Conservation (phyloP, 768 basidiomycete species). For the Mycena pura region DNA sequence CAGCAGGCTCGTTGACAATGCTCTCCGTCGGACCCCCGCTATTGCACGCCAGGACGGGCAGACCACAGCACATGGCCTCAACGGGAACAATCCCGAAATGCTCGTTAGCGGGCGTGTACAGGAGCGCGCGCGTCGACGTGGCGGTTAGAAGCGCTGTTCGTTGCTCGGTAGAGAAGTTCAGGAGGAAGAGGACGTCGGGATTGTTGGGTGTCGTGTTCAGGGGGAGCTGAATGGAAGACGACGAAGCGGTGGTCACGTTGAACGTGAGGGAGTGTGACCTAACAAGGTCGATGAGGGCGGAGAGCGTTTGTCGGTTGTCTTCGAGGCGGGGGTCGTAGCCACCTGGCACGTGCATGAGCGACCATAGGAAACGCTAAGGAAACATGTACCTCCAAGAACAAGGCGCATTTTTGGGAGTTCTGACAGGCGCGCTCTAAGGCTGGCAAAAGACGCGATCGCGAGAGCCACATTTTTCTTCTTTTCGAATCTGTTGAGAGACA, state of each 20-base stretch:
- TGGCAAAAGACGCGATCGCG: conserved; percentile 80
- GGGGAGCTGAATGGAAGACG: conserved; percentile 40
- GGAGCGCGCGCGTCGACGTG: conserved; percentile 69
- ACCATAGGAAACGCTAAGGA: neutral
- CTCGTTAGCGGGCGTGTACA: conserved; percentile 95
- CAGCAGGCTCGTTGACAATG: conserved; percentile 46
- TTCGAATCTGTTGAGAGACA: conserved; percentile 95
- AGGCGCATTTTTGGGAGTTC: conserved; percentile 59
- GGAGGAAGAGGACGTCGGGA: conserved; percentile 83
- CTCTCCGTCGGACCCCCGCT: conserved; percentile 93
- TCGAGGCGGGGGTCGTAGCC: conserved; percentile 89
- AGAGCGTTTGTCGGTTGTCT: conserved; percentile 81
- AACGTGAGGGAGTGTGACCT: conserved; percentile 44
- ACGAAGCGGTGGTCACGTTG: conserved; percentile 1
- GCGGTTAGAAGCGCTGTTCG: conserved; percentile 80
- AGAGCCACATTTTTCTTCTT: conserved; percentile 90
- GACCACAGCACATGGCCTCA: conserved; percentile 91
- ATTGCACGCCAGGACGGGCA: conserved; percentile 89
- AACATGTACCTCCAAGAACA: conserved; percentile 66
- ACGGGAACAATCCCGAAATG: conserved; percentile 98
- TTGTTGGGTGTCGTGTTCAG: conserved; percentile 43
- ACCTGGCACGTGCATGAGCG: conserved; percentile 50
- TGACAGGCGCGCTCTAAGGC: conserved; percentile 44
- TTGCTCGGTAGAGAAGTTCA: conserved; percentile 88
- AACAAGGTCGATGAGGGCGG: conserved; percentile 49